These are phyloP conservation scores for Aegilops bicornis DNA, from an alignment of 176 grass and related monocot species.

Conservation along the genomic window DNA sequence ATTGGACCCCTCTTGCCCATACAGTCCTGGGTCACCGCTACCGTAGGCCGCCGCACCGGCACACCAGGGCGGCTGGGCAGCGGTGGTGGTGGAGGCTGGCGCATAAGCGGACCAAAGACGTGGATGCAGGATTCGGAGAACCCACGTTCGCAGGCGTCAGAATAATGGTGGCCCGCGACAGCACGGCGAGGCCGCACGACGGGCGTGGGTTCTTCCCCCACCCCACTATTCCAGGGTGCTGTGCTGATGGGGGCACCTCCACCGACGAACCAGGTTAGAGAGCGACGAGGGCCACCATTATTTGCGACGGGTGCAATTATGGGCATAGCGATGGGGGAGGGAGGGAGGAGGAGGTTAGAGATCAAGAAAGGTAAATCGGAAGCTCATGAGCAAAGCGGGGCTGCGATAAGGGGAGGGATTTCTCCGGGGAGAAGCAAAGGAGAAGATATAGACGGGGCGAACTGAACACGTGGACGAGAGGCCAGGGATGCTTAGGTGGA, in stretches of 20 bases:
- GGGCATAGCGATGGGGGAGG: conserved; percentile 32
- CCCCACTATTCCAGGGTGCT: conserved; percentile 64
- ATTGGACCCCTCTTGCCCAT: conserved; percentile 37
- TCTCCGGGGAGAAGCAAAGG: background rate
- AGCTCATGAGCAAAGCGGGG: conserved; percentile 44
- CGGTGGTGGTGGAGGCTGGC: background rate
- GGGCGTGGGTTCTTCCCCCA: conserved; percentile 31
- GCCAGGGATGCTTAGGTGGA: background rate
- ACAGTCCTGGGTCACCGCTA: conserved; percentile 60
- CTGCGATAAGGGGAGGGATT: conserved; percentile 33
- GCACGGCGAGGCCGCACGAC: conserved; percentile 48
- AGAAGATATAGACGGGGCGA: background rate
- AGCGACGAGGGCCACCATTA: background rate
- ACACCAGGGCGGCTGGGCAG: conserved; percentile 13
- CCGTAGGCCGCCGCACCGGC: conserved; percentile 22
- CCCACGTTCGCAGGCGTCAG: conserved; percentile 85
- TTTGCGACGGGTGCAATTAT: background rate
- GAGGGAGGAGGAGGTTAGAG: background rate
- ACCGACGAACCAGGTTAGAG: background rate
- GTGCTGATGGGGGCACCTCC: conserved; percentile 31
- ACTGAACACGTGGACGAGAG: background rate
- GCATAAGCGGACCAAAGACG: conserved; percentile 17
- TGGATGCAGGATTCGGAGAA: conserved; percentile 69
- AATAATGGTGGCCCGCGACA: conserved; percentile 42
- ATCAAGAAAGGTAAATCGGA: background rate